Conservation (phyloP, 2,329 filamentous ascomycete species). For the Ophiobolus disseminans region DNA sequence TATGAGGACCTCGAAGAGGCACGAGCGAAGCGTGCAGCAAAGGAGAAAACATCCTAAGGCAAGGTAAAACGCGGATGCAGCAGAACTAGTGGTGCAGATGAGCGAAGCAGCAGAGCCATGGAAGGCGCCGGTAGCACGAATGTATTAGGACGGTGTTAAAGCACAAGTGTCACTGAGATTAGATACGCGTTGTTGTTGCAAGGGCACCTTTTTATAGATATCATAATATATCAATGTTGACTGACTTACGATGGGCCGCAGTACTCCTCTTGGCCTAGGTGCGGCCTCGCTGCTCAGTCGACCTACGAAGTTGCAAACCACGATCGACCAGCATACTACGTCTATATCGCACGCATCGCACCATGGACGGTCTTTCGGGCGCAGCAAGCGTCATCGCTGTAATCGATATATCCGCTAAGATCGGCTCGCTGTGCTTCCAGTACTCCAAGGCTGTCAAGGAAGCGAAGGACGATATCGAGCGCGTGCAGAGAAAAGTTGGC, state of each 20-base stretch:
- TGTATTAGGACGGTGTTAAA: neutral
- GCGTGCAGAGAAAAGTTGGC: conserved; percentile 38
- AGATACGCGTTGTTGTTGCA: neutral
- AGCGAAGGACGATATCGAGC: conserved; percentile 41
- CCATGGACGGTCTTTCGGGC: conserved; percentile 45
- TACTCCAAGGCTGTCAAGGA: conserved; percentile 40
- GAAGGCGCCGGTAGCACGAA: neutral
- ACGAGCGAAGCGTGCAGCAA: neutral
- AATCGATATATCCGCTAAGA: conserved; percentile 49
- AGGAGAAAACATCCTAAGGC: neutral
- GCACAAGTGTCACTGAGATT: neutral
- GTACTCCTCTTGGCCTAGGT: neutral
- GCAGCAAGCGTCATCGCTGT: conserved; percentile 50
- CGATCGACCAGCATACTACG: conserved; percentile 1
- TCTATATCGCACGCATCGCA: conserved; percentile 4
- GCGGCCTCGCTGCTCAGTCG: conserved; percentile 11
- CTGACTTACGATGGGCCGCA: neutral
- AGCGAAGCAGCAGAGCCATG: neutral
- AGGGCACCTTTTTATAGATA: neutral
- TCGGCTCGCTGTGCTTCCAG: conserved; percentile 43
- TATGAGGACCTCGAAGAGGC: neutral
- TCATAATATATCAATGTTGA: neutral
- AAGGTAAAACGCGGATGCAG: neutral
- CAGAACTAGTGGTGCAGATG: neutral
- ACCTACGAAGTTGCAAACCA: conserved; percentile 5